Conservation (phyloP, 2,329 filamentous ascomycete genomes). For the Neofusicoccum umdonicola region DNA sequence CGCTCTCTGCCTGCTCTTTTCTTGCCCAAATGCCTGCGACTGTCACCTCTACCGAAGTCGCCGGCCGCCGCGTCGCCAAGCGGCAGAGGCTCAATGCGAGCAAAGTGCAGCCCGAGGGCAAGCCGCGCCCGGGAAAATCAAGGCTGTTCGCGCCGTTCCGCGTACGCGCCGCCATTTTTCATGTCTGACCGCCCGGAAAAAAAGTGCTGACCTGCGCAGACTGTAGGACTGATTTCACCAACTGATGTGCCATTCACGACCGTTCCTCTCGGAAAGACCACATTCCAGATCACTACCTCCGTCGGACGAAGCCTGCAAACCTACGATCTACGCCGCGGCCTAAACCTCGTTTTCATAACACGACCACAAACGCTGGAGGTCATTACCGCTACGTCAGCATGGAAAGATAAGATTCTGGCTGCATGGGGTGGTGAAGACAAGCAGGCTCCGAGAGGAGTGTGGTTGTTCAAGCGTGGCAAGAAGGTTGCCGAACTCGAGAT, state of each 20-base stretch:
- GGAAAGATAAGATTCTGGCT: constrained; percentile 84
- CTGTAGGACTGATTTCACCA: constrained; percentile 87
- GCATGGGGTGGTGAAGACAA: constrained; percentile 71
- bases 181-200: constrained; percentile 9
- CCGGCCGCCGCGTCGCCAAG: constrained; percentile 62
- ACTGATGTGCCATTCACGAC: constrained; percentile 87
- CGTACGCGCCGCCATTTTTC: constrained; percentile 52
- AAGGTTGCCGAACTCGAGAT: constrained; percentile 72
- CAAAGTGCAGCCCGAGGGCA: constrained; percentile 27
- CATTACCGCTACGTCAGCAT: constrained; percentile 84
- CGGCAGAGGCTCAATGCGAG: constrained; percentile 62
- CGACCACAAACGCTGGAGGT: constrained; percentile 80
- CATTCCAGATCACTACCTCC: constrained; percentile 95
- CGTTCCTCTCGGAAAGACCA: constrained; percentile 85
- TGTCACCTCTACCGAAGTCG: constrained; percentile 43
- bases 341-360: constrained; percentile 91
- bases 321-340: constrained; percentile 85
- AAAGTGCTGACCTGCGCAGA: constrained; percentile 52
- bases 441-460: constrained; percentile 65
- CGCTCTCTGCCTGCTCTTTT: background rate
- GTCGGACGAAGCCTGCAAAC: constrained; percentile 89
- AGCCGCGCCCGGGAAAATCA: constrained; percentile 48
- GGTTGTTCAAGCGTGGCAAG: constrained; percentile 90
- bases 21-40: constrained; percentile 9
- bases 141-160: constrained; percentile 91